phyloP scores from a whole-genome alignment of 495 filamentous ascomycete species.

The Evansstolkia leycettana region DNA sequence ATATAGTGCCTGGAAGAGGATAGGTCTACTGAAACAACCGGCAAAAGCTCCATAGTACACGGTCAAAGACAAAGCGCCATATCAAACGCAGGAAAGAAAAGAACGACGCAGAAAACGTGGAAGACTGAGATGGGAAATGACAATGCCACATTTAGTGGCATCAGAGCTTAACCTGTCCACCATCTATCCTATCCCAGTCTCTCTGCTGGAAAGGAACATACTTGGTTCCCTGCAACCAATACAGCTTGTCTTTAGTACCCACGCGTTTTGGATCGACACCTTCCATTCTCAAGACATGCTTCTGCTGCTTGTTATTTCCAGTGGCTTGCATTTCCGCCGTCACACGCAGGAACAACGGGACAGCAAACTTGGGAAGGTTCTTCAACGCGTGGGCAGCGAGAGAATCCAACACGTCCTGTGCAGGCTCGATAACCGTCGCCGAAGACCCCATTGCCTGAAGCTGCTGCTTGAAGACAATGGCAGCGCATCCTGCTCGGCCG shows the following conservation, averaged over 20 bases:
- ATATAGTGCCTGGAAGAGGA: too few relatives aligned
- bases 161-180: slow-evolving; percentile 59
- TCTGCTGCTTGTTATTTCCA: slow-evolving; percentile 84
- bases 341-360: slow-evolving; percentile 66
- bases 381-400: slow-evolving; percentile 47
- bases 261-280: slow-evolving; percentile 58
- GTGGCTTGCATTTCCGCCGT: slow-evolving; percentile 51
- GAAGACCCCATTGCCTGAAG: slow-evolving; percentile 14
- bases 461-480: slow-evolving; percentile 43
- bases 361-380: slow-evolving; percentile 59
- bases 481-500: slow-evolving; percentile 75
- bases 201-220: slow-evolving; percentile 55
- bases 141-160: too few relatives aligned
- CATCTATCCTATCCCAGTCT: slow-evolving; percentile 58
- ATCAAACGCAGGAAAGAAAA: too few relatives aligned
- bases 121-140: too few relatives aligned
- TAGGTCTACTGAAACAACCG: neutral
- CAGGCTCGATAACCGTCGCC: slow-evolving; percentile 17
- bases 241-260: slow-evolving; percentile 47
- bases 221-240: slow-evolving; percentile 48
- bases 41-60: too few relatives aligned
- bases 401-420: slow-evolving; percentile 34
- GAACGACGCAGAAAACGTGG: too few relatives aligned
- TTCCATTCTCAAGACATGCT: slow-evolving; percentile 50
- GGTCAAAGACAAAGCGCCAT: too few relatives aligned